Conservation (phyloP, 1,284 basidiomycete genomes). For the Heterobasidion occidentale region DNA sequence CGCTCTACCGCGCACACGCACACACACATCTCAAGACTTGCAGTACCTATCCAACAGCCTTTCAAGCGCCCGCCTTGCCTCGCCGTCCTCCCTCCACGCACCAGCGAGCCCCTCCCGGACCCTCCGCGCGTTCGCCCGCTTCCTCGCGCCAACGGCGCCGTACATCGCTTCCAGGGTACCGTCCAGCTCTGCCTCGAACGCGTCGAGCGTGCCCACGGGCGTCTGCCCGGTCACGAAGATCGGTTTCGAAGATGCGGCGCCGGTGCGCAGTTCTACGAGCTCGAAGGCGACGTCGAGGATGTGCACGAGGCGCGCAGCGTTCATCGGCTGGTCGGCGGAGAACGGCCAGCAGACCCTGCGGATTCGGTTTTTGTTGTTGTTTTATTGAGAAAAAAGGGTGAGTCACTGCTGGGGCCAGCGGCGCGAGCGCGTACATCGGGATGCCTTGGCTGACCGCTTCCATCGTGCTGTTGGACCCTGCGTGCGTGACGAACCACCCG, state of each 20-base stretch:
- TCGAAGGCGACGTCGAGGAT: neutral
- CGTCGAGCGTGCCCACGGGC: neutral
- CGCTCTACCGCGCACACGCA: too few relatives aligned
- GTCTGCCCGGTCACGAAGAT: neutral
- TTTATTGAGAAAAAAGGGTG: too few relatives aligned
- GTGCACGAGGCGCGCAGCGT: neutral
- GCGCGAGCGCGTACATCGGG: neutral
- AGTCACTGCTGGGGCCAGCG: neutral
- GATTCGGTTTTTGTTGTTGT: too few relatives aligned
- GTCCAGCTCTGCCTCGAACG: neutral
- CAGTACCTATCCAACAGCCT: neutral
- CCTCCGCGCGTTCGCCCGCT: neutral
- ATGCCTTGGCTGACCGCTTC: neutral
- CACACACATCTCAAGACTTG: neutral
- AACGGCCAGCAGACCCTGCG: neutral
- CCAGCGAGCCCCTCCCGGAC: neutral
- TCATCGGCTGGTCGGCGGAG: neutral
- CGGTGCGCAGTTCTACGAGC: neutral
- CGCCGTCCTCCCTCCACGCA: neutral
- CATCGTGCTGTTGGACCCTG: neutral
- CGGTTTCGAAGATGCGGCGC: neutral
- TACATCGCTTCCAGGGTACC: neutral
- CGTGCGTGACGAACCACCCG: neutral
- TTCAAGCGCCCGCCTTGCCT: neutral
- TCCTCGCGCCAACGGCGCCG: neutral